Evolutionary conservation across 345 rosid species (phyloP).

Genomic region (Lumnitzera racemosa): DNA sequence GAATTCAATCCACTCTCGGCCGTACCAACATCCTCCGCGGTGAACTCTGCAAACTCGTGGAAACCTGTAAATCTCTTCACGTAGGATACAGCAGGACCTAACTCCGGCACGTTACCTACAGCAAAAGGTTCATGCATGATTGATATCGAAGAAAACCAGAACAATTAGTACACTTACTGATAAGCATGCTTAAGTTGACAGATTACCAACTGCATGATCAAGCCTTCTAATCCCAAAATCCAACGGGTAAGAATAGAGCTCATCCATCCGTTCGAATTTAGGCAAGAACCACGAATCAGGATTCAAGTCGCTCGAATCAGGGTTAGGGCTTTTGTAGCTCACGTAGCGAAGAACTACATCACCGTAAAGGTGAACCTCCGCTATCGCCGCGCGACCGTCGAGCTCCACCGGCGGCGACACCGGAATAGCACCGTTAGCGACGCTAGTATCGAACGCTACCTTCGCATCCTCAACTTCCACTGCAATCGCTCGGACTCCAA

Average conservation of each 20-base stretch:
- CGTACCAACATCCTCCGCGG: constrained; percentile 92
- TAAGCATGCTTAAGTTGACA: no score
- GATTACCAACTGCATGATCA: constrained; percentile 67
- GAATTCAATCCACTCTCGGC: constrained; percentile 85
- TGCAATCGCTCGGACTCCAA: constrained; percentile 64
- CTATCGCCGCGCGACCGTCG: constrained; percentile 32
- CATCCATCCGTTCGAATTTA: constrained; percentile 48
- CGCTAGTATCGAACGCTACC: constrained; percentile 48
- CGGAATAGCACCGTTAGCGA: constrained; percentile 57
- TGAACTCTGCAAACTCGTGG: constrained; percentile 89
- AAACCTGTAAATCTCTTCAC: constrained; percentile 71
- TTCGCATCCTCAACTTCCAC: constrained; percentile 73
- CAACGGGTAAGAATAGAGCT: constrained; percentile 41
- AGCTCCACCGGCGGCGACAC: constrained; percentile 41
- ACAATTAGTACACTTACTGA: no score
- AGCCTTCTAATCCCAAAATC: constrained; percentile 72
- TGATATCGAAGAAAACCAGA: no score
- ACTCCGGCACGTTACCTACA: constrained; percentile 60
- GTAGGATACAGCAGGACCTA: constrained; percentile 54
- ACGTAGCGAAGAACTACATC: constrained; percentile 84
- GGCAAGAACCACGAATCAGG: constrained; percentile 38
- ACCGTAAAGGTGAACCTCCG: constrained; percentile 79
- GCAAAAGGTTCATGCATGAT: no score
- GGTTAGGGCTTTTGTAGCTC: constrained; percentile 26
- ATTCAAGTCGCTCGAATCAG: not conserved